Percentiles rank a stretch among this genome's conserved stretches.
phyloP scores from a whole-genome alignment of 345 rosid species.

The Euclidium syriacum region DNA sequence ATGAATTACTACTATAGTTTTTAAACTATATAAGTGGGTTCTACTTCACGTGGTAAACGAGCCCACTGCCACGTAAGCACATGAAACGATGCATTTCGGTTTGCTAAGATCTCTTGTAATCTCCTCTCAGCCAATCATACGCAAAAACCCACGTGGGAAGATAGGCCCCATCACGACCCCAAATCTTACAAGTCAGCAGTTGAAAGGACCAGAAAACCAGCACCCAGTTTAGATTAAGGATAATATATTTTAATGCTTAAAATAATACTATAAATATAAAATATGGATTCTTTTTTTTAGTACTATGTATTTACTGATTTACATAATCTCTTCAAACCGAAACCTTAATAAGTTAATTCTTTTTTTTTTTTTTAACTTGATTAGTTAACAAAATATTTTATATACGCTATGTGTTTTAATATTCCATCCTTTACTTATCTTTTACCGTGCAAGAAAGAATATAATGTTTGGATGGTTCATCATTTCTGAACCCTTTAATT shows the following conservation, averaged over 20 bases:
- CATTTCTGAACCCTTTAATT: no score
- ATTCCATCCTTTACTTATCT: no score
- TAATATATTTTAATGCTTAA: constrained; percentile 6
- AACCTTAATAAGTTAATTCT: no score
- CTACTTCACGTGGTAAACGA: constrained; percentile 44
- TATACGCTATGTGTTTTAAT: no score
- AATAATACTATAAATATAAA: not conserved
- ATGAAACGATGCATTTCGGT: constrained; percentile 4
- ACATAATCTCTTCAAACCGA: no score
- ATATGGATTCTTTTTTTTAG: no score
- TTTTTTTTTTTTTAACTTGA: no score
- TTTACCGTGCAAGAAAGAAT: no score
- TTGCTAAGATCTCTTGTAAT: constrained; percentile 50
- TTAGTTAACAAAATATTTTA: no score
- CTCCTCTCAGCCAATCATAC: constrained; percentile 63
- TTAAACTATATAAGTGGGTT: not conserved
- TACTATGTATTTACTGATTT: not conserved
- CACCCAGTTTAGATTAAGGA: constrained; percentile 13
- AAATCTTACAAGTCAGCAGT: constrained; percentile 13
- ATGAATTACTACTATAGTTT: not conserved
- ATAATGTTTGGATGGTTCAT: no score
- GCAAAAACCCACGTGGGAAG: constrained; percentile 53
- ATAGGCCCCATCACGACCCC: constrained; percentile 33
- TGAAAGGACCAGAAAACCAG: constrained; percentile 6
- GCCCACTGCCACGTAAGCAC: constrained; percentile 39